phyloP scores from a whole-genome alignment of 2,329 filamentous ascomycete species.

The Colletotrichum godetiae region DNA sequence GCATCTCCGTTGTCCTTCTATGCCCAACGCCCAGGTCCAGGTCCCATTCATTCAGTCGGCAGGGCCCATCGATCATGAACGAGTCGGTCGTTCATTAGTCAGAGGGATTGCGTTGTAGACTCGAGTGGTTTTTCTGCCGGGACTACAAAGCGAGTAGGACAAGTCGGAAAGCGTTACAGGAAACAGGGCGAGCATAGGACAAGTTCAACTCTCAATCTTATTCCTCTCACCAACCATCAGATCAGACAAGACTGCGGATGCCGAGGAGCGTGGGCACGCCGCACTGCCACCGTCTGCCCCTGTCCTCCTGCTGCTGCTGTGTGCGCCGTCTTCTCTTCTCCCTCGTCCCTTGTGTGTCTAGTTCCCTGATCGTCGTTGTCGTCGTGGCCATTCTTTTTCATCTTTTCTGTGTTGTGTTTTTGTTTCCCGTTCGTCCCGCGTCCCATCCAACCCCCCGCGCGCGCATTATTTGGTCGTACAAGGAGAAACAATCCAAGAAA shows the following conservation, averaged over 20 bases:
- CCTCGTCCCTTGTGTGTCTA: neutral
- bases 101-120: constrained; percentile 4
- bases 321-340: neutral
- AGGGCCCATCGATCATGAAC: neutral
- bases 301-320: neutral
- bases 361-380: neutral
- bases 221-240: neutral
- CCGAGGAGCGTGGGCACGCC: neutral
- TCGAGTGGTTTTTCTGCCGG: constrained; percentile 11
- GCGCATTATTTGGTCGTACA: neutral
- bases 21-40: neutral
- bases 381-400: neutral
- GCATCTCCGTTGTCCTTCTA: neutral
- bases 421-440: neutral
- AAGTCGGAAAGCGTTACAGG: too few species aligned
- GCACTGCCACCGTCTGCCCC: neutral
- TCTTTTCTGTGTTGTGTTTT: neutral
- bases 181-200: neutral
- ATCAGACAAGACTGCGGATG: neutral
- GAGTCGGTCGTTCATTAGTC: constrained; percentile 23
- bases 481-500: neutral
- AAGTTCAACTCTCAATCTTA: neutral
- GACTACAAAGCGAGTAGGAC: neutral
- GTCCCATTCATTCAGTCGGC: too few species aligned
- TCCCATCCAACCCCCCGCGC: neutral